Conservation (phyloP, 805 yeast genomes). For the Kodamaea neixiangensis region DNA sequence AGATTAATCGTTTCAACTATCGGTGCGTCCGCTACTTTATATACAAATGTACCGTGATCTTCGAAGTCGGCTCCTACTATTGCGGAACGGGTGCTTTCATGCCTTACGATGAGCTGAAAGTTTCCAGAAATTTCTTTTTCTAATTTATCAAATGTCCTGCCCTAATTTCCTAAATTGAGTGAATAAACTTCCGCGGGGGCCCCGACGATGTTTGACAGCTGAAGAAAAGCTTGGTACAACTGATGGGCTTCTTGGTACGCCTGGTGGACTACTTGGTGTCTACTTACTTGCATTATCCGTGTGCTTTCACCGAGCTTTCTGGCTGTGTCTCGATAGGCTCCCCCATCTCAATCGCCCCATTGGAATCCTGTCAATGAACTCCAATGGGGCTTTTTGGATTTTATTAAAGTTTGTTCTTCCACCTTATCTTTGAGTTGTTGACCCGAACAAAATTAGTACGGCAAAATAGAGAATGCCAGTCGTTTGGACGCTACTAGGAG, state of each 20-base stretch:
- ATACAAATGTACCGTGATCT: background rate
- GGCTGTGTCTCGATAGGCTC: too few relatives aligned
- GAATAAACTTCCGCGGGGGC: background rate
- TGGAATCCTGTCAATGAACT: background rate
- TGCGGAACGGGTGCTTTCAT: too few relatives aligned
- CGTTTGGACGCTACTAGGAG: background rate
- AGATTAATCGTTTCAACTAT: background rate
- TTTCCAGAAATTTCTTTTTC: background rate
- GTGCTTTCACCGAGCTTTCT: background rate
- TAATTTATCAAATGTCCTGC: conserved; percentile 7
- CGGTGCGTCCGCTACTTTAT: background rate
- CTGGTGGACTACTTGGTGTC: background rate
- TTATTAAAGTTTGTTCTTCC: background rate
- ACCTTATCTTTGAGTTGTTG: background rate
- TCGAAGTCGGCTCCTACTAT: too few relatives aligned
- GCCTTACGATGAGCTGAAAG: background rate
- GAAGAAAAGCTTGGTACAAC: background rate
- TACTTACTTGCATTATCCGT: background rate
- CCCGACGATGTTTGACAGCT: background rate
- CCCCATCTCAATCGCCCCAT: background rate
- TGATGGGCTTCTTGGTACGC: too few relatives aligned
- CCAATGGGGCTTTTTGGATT: background rate
- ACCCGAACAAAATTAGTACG: background rate
- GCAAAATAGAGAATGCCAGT: background rate
- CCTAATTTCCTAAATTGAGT: conserved; percentile 9